Evolutionary conservation across 176 grass and related monocot species (phyloP), one percentile per base, ranked within the genome.

Genomic region (Musa troglodytarum): DNA sequence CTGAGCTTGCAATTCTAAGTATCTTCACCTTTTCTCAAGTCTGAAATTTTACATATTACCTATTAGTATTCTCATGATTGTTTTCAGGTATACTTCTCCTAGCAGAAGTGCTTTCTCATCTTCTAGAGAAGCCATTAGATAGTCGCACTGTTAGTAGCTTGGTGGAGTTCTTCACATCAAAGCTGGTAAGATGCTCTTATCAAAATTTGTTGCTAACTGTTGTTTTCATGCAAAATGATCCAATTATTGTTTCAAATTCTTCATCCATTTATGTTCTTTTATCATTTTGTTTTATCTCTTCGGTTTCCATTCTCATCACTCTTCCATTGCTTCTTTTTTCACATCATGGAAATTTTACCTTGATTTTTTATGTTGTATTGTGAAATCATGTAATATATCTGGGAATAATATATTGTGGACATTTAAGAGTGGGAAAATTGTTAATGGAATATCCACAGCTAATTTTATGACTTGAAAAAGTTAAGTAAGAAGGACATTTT

Each of bases 81-180:
- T 12, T 58, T 73, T 49, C 83, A 92, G 89, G 93, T 85, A 87
- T 84, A 51, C 73, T 88, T 83, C 84, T 97, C 74, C 81, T 97
- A 61, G 88, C 79, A 75, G 90, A 97, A 87, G 78, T 88, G 66
- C 77, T 97, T 57, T 74, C 59, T 68, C 74, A 23, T 82, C 86
- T 97, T 88, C 71, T 82, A 21, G 68, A 43, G 16, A 92, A 92
- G 76, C 34, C 78, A 73, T 76, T 97, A 81, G 87, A 97, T 81
- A 76, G 55, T 62, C 79, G 71, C 65, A 83, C 87, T 65, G 77
- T 93, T 50, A 73, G 81, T 59, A 92, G 83, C 52, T 87, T 97
- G 75, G 86, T 79, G 79, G 90, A 92, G 28, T 97, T 97, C 84
- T 97, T 97, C 81, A 83, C 82, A 81, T 90, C 90, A 76, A 93